A percentile compares a stretch with the other conserved stretches of the same genome.
Evolutionary conservation across 495 filamentous ascomycete genomes (phyloP).

Genomic region (Alectoria sarmentosa): DNA sequence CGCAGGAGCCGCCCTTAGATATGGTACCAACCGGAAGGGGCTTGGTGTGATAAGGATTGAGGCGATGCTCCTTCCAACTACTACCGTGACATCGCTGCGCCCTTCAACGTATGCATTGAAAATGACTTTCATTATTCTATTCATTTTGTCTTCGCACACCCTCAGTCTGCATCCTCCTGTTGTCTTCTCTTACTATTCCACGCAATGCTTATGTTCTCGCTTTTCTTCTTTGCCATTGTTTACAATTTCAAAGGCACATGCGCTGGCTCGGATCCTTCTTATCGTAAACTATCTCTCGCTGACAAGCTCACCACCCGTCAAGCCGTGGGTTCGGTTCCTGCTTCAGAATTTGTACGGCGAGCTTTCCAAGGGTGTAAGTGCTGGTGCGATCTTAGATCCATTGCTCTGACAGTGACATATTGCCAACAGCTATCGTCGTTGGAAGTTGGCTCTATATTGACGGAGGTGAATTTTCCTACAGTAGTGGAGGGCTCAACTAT

Average conservation of each 20-base stretch:
- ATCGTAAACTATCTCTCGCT: neutral
- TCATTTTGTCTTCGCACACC: neutral
- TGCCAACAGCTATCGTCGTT: conserved; percentile 10
- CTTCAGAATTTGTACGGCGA: conserved; percentile 6
- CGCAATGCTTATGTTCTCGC: neutral
- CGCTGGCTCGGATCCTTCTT: neutral
- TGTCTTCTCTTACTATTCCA: neutral
- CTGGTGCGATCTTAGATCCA: neutral
- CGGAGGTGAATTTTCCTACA: conserved; percentile 15
- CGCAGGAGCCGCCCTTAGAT: too few species aligned
- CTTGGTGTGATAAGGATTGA: too few species aligned
- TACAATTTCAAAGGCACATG: neutral
- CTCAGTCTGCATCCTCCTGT: neutral
- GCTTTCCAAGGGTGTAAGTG: conserved; percentile 8
- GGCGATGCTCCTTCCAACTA: neutral
- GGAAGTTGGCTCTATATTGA: conserved; percentile 19
- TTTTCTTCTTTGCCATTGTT: neutral
- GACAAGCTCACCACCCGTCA: conserved; percentile 5
- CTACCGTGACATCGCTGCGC: neutral
- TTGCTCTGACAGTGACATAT: neutral
- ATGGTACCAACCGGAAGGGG: too few species aligned
- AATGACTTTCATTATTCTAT: neutral
- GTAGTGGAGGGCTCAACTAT: neutral
- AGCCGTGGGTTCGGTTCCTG: neutral
- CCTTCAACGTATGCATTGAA: neutral